These are phyloP conservation scores for Lactarius trivialis DNA, from an alignment of 768 basidiomycete species.

Conservation along the genomic window DNA sequence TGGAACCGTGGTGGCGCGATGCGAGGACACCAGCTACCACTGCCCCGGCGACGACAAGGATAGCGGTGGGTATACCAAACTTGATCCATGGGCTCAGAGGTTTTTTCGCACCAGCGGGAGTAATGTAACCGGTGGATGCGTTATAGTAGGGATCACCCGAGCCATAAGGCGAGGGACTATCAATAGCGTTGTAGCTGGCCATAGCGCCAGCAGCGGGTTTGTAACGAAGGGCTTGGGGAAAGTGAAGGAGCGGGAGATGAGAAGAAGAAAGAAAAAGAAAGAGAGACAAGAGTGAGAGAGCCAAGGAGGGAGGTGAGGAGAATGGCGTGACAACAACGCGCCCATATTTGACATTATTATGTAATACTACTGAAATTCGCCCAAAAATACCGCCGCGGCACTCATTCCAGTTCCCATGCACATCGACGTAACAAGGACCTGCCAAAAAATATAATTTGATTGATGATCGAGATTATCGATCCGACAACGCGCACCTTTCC, in stretches of 20 bases:
- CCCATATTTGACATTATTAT: background rate
- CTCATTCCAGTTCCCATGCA: constrained; percentile 91
- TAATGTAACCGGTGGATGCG: constrained; percentile 63
- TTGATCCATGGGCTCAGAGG: constrained; percentile 66
- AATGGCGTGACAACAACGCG: background rate
- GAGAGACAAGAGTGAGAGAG: constrained; percentile 16
- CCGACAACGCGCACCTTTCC: constrained; percentile 48
- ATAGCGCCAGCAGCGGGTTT: constrained; percentile 28
- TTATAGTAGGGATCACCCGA: constrained; percentile 65
- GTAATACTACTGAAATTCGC: constrained; percentile 34
- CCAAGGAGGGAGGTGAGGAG: background rate
- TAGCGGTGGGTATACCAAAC: constrained; percentile 58
- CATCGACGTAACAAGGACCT: constrained; percentile 86
- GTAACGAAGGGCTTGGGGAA: constrained; percentile 5
- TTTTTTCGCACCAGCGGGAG: constrained; percentile 46
- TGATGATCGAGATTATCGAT: background rate
- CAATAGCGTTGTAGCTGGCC: constrained; percentile 37
- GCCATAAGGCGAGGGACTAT: constrained; percentile 39
- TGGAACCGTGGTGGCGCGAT: constrained; percentile 37
- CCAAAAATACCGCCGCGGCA: constrained; percentile 70
- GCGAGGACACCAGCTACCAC: constrained; percentile 80
- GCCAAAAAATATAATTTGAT: background rate
- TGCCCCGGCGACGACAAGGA: constrained; percentile 58
- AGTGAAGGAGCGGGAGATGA: constrained; percentile 4
- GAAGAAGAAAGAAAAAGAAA: constrained; percentile 20